Percentiles rank a stretch among this genome's conserved stretches.
Conservation (phyloP, 1,284 basidiomycete genomes). For the Ceratorhiza oryzae-sativae region DNA sequence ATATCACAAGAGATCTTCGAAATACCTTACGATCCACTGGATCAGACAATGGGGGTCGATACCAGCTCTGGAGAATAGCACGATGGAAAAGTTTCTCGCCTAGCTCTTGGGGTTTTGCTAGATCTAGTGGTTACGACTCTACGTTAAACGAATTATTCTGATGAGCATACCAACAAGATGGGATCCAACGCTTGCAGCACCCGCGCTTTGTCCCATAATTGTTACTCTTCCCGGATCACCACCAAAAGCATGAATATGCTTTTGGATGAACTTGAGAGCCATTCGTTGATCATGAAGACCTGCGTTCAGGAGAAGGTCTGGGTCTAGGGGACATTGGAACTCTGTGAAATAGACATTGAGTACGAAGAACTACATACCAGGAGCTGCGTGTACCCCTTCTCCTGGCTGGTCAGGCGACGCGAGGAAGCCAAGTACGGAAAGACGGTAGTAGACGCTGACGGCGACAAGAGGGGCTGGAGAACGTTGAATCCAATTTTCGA, state of each 20-base stretch:
- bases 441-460: constrained; percentile 41
- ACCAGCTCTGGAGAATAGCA: constrained; percentile 41
- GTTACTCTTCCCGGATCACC: constrained; percentile 46
- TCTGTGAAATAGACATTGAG: too few relatives aligned
- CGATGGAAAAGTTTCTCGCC: constrained; percentile 37
- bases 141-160: not conserved
- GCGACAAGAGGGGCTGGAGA: constrained; percentile 48
- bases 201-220: constrained; percentile 42
- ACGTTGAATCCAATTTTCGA: constrained; percentile 55
- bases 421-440: constrained; percentile 39
- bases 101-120: constrained; percentile 11
- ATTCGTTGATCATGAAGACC: constrained; percentile 67
- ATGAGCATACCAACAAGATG: constrained; percentile 24
- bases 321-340: constrained; percentile 5
- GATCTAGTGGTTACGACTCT: not conserved
- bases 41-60: constrained; percentile 36
- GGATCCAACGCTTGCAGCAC: constrained; percentile 38
- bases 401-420: constrained; percentile 49
- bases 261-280: constrained; percentile 47
- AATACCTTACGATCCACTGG: constrained; percentile 38
- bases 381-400: constrained; percentile 50
- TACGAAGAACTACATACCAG: not conserved
- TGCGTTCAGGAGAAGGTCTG: constrained; percentile 55
- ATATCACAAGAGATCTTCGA: not conserved
- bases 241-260: constrained; percentile 48